Conservation (phyloP, 2,329 filamentous ascomycete genomes). For the Colletotrichum sp. region DNA sequence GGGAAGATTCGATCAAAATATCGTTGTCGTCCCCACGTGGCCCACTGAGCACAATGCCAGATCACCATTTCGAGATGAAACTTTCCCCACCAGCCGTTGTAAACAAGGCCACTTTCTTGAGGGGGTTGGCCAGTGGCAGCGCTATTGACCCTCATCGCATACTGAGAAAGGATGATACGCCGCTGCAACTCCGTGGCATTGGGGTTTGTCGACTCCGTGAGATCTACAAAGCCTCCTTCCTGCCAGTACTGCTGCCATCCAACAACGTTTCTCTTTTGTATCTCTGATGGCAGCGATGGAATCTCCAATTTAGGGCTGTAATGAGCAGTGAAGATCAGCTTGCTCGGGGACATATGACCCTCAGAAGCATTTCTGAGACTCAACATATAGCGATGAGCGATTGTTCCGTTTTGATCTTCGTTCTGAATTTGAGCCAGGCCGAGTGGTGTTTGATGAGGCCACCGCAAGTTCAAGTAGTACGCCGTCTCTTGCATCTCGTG, state of each 20-base stretch:
- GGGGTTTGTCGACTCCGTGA: slow-evolving; percentile 37
- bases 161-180: slow-evolving; percentile 38
- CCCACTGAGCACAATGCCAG: slow-evolving; percentile 46
- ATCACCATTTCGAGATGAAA: slow-evolving; percentile 48
- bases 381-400: neutral
- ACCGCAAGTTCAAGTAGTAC: slow-evolving; percentile 43
- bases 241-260: slow-evolving; percentile 42
- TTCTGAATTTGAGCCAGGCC: neutral
- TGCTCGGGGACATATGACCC: neutral
- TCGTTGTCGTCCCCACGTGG: slow-evolving; percentile 39
- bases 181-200: slow-evolving; percentile 46
- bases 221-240: slow-evolving; percentile 44
- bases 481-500: slow-evolving; percentile 39
- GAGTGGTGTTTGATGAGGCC: slow-evolving; percentile 28
- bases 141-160: slow-evolving; percentile 46
- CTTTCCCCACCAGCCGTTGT: slow-evolving; percentile 43
- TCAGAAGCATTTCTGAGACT: neutral
- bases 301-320: slow-evolving; percentile 32
- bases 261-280: slow-evolving; percentile 27
- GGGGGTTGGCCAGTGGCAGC: slow-evolving; percentile 31
- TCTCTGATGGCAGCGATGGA: slow-evolving; percentile 27
- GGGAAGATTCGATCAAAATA: slow-evolving; percentile 41
- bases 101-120: slow-evolving; percentile 5
- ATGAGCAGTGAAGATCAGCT: slow-evolving; percentile 36
- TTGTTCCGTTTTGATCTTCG: neutral